Evolutionary conservation across 441 rosid genomes (phyloP).

Genomic region (Breynia disticha): DNA sequence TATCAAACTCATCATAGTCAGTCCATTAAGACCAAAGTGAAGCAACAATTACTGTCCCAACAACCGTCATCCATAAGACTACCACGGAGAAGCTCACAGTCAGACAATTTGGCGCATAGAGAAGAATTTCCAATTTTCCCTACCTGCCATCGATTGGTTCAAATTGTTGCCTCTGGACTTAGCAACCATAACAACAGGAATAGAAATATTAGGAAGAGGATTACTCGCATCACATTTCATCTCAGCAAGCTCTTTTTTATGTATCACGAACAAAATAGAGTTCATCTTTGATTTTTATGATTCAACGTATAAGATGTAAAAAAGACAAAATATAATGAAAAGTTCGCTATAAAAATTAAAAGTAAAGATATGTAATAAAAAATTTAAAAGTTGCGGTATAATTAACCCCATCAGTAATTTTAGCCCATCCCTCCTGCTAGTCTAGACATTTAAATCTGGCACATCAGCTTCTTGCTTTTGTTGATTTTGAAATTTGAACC

Average conservation of each 20-base stretch:
- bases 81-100: slow-evolving; percentile 53
- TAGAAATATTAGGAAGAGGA: slow-evolving; percentile 40
- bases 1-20: slow-evolving; percentile 35
- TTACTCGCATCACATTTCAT: slow-evolving; percentile 63
- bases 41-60: slow-evolving; percentile 75
- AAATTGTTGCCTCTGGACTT: slow-evolving; percentile 60
- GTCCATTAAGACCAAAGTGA: slow-evolving; percentile 64
- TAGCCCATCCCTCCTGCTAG: too few species aligned
- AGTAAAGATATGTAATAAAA: too few species aligned
- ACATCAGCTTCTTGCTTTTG: too few species aligned
- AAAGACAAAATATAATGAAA: too few species aligned
- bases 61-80: slow-evolving; percentile 86
- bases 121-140: slow-evolving; percentile 53
- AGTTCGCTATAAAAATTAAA: too few species aligned
- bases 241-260: slow-evolving; percentile 66
- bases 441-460: too few species aligned
- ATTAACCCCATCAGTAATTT: too few species aligned
- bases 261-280: too few species aligned
- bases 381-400: too few species aligned
- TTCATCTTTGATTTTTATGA: too few species aligned
- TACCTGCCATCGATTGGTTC: slow-evolving; percentile 37
- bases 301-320: too few species aligned
- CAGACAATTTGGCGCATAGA: slow-evolving; percentile 82
- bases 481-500: too few species aligned
- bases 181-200: slow-evolving; percentile 67